Evolutionary conservation across 2,329 filamentous ascomycete genomes (phyloP).

Genomic region (Nothophaeocryptopus gaeumannii): DNA sequence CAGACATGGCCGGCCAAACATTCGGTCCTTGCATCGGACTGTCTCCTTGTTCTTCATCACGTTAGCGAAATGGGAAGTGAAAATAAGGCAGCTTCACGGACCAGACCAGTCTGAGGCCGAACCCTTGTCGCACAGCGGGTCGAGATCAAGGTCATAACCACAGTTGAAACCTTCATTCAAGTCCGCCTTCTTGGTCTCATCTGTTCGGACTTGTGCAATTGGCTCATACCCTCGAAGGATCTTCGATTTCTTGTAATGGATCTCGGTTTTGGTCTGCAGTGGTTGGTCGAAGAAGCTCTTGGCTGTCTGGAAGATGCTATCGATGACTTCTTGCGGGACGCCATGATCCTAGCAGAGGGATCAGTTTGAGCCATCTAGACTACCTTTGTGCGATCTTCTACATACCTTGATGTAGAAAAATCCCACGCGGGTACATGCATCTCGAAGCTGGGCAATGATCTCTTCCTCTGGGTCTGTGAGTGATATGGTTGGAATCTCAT

Average conservation of each 20-base stretch:
- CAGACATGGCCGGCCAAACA: constrained; percentile 29
- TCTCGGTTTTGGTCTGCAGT: constrained; percentile 51
- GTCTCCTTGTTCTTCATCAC: constrained; percentile 1
- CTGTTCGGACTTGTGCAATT: constrained; percentile 71
- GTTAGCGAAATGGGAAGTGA: not conserved
- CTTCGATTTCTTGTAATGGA: constrained; percentile 64
- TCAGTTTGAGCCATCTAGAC: no score
- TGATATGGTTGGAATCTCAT: constrained; percentile 26
- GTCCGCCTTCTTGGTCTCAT: constrained; percentile 53
- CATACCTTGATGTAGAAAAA: constrained; percentile 27
- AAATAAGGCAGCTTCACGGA: not conserved
- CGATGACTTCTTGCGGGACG: constrained; percentile 50
- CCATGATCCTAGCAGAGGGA: constrained; percentile 66
- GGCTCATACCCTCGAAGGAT: constrained; percentile 61
- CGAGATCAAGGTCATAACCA: constrained; percentile 23
- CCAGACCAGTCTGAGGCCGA: not conserved
- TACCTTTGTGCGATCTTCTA: not conserved
- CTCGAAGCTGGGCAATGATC: constrained; percentile 19
- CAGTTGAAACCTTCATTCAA: constrained; percentile 41
- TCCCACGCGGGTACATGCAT: constrained; percentile 25
- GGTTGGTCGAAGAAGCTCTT: constrained; percentile 34
- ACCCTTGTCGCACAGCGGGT: constrained; percentile 12
- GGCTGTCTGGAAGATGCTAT: constrained; percentile 20
- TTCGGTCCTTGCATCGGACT: constrained; percentile 23
- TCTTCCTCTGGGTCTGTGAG: constrained; percentile 16